phyloP scores from a whole-genome alignment of 441 rosid species.

The Erodium trifolium region DNA sequence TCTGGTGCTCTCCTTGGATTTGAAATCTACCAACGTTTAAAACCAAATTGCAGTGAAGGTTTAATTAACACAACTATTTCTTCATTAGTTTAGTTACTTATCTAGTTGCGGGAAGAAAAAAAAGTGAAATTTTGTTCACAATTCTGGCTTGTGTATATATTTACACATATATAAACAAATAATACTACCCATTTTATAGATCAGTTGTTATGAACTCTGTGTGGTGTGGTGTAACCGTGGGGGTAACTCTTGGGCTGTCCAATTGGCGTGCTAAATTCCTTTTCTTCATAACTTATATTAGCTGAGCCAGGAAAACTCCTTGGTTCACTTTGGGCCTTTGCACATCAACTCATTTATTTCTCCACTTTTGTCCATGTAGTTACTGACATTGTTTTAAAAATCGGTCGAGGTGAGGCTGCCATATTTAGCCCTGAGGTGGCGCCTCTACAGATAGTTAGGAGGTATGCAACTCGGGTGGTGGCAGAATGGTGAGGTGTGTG shows the following conservation, averaged over 20 bases:
- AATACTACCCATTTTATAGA: not conserved
- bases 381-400: too few species aligned
- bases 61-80: not conserved
- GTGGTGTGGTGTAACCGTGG: not conserved
- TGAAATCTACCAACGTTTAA: not conserved
- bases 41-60: not conserved
- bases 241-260: not conserved
- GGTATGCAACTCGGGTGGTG: too few species aligned
- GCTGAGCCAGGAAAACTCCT: not conserved
- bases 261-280: not conserved
- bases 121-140: not conserved
- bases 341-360: not conserved
- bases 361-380: not conserved
- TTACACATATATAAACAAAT: not conserved
- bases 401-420: too few species aligned
- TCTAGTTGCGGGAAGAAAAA: not conserved
- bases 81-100: not conserved
- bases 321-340: not conserved
- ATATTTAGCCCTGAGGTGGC: too few species aligned
- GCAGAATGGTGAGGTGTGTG: too few species aligned
- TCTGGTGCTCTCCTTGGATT: constrained; percentile 5
- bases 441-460: too few species aligned
- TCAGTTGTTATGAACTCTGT: too few species aligned
- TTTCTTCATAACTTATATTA: not conserved
- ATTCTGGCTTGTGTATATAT: not conserved